Base-by-base conservation (phyloP, 371 early-diverging fungal genomes). In the Lichtheimia corymbifera region DNA sequence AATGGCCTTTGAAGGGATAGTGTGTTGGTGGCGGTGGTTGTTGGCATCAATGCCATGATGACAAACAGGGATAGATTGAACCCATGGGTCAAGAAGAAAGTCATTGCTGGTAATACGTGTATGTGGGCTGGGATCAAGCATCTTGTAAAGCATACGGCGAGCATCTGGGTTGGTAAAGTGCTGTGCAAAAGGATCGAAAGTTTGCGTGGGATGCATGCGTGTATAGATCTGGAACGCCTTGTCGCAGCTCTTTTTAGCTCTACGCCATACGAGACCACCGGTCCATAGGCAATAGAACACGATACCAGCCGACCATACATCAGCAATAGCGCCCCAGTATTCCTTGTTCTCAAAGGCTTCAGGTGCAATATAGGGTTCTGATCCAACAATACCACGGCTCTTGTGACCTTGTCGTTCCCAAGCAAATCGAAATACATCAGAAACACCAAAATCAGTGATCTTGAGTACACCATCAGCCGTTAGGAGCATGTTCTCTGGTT, bases 401-500 rank as follows among this genome's bases (percentile, higher is more conserved):
- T 80, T 72, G 71, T 88, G 90, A 30, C 85, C 68, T 45, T 72
- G 68, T 20, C 76, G 76, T 69, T 93, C 93, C 89, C 93, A 95
- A 44, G 87, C 82, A 58, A 86, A 90, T 50, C 92, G 82, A 76
- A 95, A 96, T 2, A 98, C 95, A 58, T 93, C 93, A 9, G 96
- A 91, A 12, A 96, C 95, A 42, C 98, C 97, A 87, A 97, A 99
- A 76, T 99, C 98, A 18, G 97, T 95, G 68, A 98, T 97, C 75
- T 99, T 99, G 56, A 98, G 65, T 24, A 84, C 85, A 54, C 90
- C 87, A 30, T 84, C 82, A 14, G 72, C 77, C 50, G 95, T 93
- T 55, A 99, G 66, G 14, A 99, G 74, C 50, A 99, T 72, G 76
- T 99, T 99, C 74, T 99, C 93, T 14, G 92, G 90, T 66, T 93